These are phyloP conservation scores for Penicillium manginii DNA, from an alignment of 495 filamentous ascomycete species.

Conservation along the genomic window DNA sequence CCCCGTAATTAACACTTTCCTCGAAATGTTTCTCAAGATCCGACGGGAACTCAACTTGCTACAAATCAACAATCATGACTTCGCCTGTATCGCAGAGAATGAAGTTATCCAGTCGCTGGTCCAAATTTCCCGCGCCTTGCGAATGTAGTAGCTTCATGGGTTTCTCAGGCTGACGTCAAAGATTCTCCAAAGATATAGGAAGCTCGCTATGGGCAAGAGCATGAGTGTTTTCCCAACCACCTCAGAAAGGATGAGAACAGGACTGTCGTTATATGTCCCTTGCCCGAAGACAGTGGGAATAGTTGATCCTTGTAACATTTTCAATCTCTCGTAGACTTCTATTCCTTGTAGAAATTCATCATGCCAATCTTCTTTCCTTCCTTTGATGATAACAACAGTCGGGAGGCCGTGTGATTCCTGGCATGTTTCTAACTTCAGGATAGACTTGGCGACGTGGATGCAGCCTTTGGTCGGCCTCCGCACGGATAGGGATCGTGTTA, in stretches of 20 bases:
- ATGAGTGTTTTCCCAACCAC: conserved; percentile 9
- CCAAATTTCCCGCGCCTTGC: conserved; percentile 9
- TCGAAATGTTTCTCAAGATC: conserved; percentile 11
- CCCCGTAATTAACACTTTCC: conserved; percentile 16
- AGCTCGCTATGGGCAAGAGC: conserved; percentile 1
- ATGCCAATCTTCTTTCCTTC: conserved; percentile 5
- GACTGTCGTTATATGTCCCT: conserved; percentile 3
- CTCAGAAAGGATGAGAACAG: conserved; percentile 11
- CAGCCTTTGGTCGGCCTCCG: too few species aligned
- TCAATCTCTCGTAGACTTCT: conserved; percentile 8
- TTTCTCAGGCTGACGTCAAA: conserved; percentile 6
- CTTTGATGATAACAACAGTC: too few species aligned
- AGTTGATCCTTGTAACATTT: conserved; percentile 9
- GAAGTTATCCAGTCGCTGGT: conserved; percentile 17
- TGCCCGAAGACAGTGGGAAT: conserved; percentile 10
- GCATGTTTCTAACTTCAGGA: too few species aligned
- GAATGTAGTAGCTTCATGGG: conserved; percentile 3
- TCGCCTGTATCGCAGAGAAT: conserved; percentile 12
- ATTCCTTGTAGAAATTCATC: conserved; percentile 10
- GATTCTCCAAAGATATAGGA: conserved; percentile 1
- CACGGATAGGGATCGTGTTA: too few species aligned
- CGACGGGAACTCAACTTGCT: conserved; percentile 16
- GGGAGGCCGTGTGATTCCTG: too few species aligned
- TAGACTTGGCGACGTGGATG: too few species aligned
- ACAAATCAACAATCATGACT: conserved; percentile 20